These are phyloP conservation scores for Umbilicus rupestris DNA, from an alignment of 164 flowering plant species.

Conservation along the genomic window DNA sequence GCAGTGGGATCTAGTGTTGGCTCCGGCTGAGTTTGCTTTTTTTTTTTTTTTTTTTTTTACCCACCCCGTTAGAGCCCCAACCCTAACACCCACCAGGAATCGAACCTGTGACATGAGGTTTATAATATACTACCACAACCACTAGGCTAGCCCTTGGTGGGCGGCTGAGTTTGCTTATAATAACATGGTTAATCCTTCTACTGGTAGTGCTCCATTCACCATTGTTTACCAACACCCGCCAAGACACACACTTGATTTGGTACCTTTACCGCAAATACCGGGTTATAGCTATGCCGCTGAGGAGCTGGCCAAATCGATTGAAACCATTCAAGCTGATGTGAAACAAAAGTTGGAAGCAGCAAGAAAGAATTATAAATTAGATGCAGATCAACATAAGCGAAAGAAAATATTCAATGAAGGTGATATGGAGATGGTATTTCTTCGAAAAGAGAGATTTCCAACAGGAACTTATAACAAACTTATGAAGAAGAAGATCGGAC, in stretches of 20 bases:
- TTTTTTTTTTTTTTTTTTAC: too few species aligned
- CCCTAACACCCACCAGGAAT: too few species aligned
- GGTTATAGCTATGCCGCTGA: conserved; percentile 1
- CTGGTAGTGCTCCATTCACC: neutral
- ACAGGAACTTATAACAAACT: conserved; percentile 13
- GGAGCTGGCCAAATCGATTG: neutral
- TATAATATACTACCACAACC: too few species aligned
- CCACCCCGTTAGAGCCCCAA: too few species aligned
- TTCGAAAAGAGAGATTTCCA: conserved; percentile 13
- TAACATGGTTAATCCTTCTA: neutral
- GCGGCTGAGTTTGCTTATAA: conserved; percentile 19
- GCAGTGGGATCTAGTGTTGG: conserved; percentile 9
- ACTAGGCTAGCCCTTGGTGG: too few species aligned
- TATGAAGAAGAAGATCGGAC: conserved; percentile 7
- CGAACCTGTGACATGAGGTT: too few species aligned
- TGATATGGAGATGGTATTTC: conserved; percentile 13
- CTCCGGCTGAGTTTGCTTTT: conserved; percentile 8
- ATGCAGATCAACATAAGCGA: conserved; percentile 4
- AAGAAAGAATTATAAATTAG: neutral
- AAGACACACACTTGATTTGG: conserved; percentile 2
- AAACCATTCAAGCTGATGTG: neutral
- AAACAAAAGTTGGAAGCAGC: neutral
- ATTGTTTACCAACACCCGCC: too few species aligned
- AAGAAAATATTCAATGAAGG: conserved; percentile 6
- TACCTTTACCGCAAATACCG: neutral